Base-by-base conservation (phyloP, 345 rosid genomes). In the Hevea brasiliensis region DNA sequence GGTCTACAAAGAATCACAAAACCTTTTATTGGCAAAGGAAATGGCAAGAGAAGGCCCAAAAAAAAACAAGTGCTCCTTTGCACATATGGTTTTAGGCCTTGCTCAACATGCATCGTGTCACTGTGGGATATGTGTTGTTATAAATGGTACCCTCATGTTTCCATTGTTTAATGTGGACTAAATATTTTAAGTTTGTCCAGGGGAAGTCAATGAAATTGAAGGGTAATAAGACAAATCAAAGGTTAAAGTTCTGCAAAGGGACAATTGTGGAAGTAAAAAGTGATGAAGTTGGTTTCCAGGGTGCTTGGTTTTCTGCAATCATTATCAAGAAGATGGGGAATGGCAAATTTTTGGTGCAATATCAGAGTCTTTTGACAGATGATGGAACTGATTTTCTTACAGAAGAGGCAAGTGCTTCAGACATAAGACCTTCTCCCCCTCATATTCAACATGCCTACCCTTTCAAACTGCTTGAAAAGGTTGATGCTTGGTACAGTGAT, bases 401-500 rank as follows among this genome's bases (percentile, higher is more conserved):
- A 68, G 89, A 84, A 80, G 76, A 70, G 47, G 84, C 73, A 14
- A 72, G 45, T 42, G 73, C 67, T 59, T 76, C 70, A 37, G 75
- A 84, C 64, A 51, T 86, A 66, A 76, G 85, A 77, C 89, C 89
- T 68, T 23, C 24, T 42, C 84, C 87, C 40, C 87, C 87, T 23
- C 27, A 41, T 11, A 29, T 76, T 56, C 76, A 57, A 70, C 61
- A 35, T 26, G 48, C 7, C 11, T 24, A 17, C 32, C 65, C 77
- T 18, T 80, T 27, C 65, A 37, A 37, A 44, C 55, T 57, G 60
- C 72, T 71, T 8, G 75, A 77, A 65, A 45, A 50, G 18, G 82
- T 86, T 41, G 87, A 88, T 73, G 88, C 80, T 74, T 88, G 88
- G 92, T 82, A 73, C 75, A 84, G 80, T 32, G 88, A 88, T 23